Evolutionary conservation across 306 rosid genomes (phyloP).

Genomic region (Trichosanthes cucumerina): DNA sequence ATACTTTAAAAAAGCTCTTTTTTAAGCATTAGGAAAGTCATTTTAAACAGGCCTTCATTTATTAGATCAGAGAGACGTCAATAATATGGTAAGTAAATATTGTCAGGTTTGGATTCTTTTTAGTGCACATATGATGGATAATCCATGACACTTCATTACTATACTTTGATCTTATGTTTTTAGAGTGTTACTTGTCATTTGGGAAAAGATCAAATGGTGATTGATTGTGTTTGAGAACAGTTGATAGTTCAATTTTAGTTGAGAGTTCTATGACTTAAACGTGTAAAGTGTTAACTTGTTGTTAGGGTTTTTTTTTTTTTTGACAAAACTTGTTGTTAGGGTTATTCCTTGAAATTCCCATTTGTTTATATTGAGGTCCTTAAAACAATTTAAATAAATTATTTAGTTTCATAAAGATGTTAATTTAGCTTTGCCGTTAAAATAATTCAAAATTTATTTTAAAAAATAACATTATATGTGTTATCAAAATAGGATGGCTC

Average conservation of each 20-base stretch:
- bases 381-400: background rate
- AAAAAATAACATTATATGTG: background rate
- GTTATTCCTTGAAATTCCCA: background rate
- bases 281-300: background rate
- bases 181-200: background rate
- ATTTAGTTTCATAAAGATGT: background rate
- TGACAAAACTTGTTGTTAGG: background rate
- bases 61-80: background rate
- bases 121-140: background rate
- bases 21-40: too few relatives aligned
- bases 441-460: too few relatives aligned
- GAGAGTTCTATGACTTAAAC: background rate
- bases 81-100: background rate
- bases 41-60: too few relatives aligned
- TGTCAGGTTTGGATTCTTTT: background rate
- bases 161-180: background rate
- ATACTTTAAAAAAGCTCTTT: too few relatives aligned
- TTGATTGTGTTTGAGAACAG: background rate
- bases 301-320: too few relatives aligned
- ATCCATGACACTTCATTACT: background rate
- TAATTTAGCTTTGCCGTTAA: background rate
- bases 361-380: background rate
- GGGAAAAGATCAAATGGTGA: background rate
- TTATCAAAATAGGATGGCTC: background rate
- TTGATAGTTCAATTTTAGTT: background rate